phyloP scores from a whole-genome alignment of 2,329 filamentous ascomycete genomes.

The Alternaria brassicae region DNA sequence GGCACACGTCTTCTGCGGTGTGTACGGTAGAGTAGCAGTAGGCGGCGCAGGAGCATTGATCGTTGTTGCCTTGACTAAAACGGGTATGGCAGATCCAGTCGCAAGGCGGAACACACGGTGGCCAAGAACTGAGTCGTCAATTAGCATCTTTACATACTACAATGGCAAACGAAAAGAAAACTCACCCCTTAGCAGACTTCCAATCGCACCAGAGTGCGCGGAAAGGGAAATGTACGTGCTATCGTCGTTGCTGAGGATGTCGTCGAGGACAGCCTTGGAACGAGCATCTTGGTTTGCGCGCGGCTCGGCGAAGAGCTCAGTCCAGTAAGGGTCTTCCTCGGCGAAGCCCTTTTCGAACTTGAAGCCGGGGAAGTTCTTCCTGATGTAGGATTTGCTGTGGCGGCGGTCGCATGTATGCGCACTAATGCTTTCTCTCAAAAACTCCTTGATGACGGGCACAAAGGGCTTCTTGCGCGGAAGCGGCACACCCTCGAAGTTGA shows the following conservation, averaged over 20 bases:
- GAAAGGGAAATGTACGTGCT: conserved; percentile 62
- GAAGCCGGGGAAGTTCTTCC: conserved; percentile 60
- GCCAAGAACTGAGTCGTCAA: conserved; percentile 55
- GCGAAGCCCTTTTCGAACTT: conserved; percentile 67
- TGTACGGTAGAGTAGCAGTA: conserved; percentile 40
- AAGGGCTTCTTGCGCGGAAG: conserved; percentile 63
- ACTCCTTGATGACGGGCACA: conserved; percentile 67
- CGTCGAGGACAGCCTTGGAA: conserved; percentile 56
- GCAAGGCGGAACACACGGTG: conserved; percentile 67
- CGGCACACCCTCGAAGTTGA: conserved; percentile 65
- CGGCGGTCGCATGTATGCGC: conserved; percentile 74
- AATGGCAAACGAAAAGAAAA: background rate
- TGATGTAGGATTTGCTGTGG: conserved; percentile 62
- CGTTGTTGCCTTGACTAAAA: conserved; percentile 67
- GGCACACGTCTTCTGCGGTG: conserved; percentile 37
- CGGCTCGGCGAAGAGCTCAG: conserved; percentile 57
- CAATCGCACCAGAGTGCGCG: conserved; percentile 66
- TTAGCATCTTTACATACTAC: background rate
- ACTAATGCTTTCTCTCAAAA: conserved; percentile 70
- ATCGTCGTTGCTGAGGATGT: conserved; percentile 59
- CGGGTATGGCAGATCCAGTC: conserved; percentile 73
- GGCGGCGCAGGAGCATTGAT: conserved; percentile 41
- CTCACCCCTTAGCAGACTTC: conserved; percentile 56
- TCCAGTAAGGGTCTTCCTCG: conserved; percentile 65
- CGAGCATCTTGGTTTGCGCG: conserved; percentile 60